Percentiles rank a stretch among this genome's conserved stretches.
These are phyloP conservation scores for Fomitopsis serialis DNA, from an alignment of 768 basidiomycete species.

Conservation along the genomic window DNA sequence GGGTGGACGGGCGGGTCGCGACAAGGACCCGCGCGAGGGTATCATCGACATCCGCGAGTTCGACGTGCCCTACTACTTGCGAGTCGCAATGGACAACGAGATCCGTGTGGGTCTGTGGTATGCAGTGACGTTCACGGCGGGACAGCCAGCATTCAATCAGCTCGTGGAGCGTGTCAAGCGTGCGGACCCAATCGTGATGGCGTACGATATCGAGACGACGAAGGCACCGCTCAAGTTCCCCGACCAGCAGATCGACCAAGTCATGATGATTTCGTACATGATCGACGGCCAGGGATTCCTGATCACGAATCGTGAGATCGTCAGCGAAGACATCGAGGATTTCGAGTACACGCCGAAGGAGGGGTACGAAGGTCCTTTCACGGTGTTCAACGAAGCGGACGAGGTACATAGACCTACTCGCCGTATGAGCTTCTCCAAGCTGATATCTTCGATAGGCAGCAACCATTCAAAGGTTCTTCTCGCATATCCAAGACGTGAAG, in stretches of 20 bases:
- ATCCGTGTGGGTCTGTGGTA: conserved; percentile 99
- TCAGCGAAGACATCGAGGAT: conserved; percentile 95
- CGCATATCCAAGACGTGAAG: conserved; percentile 87
- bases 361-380: conserved; percentile 96
- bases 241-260: conserved; percentile 91
- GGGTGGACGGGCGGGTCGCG: conserved; percentile 31
- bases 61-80: conserved; percentile 95
- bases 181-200: conserved; percentile 98
- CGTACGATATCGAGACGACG: conserved; percentile 97
- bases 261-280: conserved; percentile 99
- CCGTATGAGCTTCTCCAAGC: conserved; percentile 2
- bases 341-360: conserved; percentile 99
- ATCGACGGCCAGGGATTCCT: conserved; percentile 96
- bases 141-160: conserved; percentile 66
- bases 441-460: conserved; percentile 47
- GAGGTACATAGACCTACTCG: conserved; percentile 49
- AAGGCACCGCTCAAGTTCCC: conserved; percentile 99
- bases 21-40: conserved; percentile 83
- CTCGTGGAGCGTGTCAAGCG: conserved; percentile 89
- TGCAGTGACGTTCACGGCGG: conserved; percentile 74
- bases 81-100: conserved; percentile 99
- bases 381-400: conserved; percentile 88
- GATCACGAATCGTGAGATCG: conserved; percentile 96
- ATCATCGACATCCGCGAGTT: conserved; percentile 95
- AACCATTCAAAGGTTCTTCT: conserved; percentile 83